Base-by-base conservation (phyloP, 768 basidiomycete species). In the Mycena sanguinolenta region DNA sequence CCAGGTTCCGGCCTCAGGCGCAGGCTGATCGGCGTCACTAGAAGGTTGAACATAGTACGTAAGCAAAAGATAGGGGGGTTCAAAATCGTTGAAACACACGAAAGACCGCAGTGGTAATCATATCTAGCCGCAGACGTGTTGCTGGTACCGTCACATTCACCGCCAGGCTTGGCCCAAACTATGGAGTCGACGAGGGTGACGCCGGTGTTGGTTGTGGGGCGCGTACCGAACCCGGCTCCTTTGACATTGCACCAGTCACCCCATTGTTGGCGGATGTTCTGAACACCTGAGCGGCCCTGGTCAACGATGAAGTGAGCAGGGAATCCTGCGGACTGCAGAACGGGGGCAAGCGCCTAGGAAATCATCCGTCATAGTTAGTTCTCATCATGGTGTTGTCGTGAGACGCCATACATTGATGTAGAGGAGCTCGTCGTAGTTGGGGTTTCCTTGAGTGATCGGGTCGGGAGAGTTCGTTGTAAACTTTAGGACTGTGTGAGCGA, bases 221-320 rank as follows among this genome's bases (percentile, higher is more conserved):
- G 84, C 28, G 12, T 63, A 6, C 72, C 72, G 57, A 73, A 91
- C 66, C 90, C 90, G 63, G 90, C 87, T 73, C 85, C 85, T 75
- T 86, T 85, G 76, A 91, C 87, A 77, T 91, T 91, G 85, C 90
- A 90, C 87, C 88, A 91, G 81, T 91, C 87, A 73, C 89, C 90
- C 89, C 90, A 90, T 71, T 81, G 77, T 28, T 83, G 76, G 60
- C 90, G 88, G 79, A 91, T 82, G 81, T 88, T 86, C 81, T 91
- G 89, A 23, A 84, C 82, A 77, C 90, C 90, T 42, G 89, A 86
- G 67, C 90, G 89, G 66, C 88, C 87, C 82, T 90, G 89, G 80
- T 91, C 90, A 64, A 91, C 89, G 77, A 91, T 87, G 82, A 90
- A 91, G 75, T 88, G 84, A 38, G 88, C 88, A 58, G 85, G 84